These are phyloP conservation scores for Nissolia schottii DNA, from an alignment of 306 rosid genomes.

Conservation along the genomic window DNA sequence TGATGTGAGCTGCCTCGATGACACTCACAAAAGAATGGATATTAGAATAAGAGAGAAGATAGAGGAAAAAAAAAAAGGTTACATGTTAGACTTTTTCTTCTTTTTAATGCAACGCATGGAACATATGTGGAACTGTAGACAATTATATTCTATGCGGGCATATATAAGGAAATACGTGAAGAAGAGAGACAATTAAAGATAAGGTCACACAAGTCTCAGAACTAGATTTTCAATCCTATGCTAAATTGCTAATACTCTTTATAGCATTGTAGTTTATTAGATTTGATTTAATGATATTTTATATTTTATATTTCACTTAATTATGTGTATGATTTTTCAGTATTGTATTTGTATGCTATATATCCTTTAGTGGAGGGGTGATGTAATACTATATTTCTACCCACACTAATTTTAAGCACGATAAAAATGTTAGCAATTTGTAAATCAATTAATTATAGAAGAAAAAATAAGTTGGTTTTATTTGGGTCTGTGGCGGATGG, in stretches of 20 bases:
- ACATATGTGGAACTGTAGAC: neutral
- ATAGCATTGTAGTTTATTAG: neutral
- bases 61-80: neutral
- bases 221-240: too few species aligned
- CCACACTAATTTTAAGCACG: neutral
- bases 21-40: too few species aligned
- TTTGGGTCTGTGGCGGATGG: neutral
- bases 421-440: neutral
- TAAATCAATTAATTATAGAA: too few species aligned
- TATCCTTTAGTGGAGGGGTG: neutral
- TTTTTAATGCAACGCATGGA: conserved; percentile 4
- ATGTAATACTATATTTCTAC: too few species aligned
- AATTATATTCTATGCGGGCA: neutral
- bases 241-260: neutral
- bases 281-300: neutral
- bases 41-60: too few species aligned
- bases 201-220: too few species aligned
- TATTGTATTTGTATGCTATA: too few species aligned
- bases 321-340: neutral
- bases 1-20: too few species aligned
- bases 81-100: conserved; percentile 24
- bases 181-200: conserved; percentile 11
- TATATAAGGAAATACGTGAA: conserved; percentile 23
- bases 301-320: too few species aligned
- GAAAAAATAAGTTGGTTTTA: too few species aligned